Evolutionary conservation across 2,329 filamentous ascomycete species (phyloP), one percentile per base, ranked within the genome.

Genomic region (Chaetomium strumarium): DNA sequence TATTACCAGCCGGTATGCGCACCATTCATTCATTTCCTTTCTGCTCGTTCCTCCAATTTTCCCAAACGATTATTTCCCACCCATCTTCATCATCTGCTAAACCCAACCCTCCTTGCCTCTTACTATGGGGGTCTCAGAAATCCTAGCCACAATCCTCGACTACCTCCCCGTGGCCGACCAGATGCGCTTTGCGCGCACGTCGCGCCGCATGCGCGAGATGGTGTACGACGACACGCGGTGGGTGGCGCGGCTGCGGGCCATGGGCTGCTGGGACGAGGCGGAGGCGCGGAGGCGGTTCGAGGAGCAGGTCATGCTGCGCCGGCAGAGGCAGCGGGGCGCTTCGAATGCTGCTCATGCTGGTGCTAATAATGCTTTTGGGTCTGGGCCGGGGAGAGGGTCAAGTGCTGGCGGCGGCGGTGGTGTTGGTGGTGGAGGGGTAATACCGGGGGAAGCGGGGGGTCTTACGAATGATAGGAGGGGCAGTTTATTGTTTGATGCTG

Each of bases 181-280:
- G 63, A 80, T 97, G 67, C 83, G 84, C 60, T 92, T 90, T 66
- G 92, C 93, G 41, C 84, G 86, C 58, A 84, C 88, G 20, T 96
- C 90, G 53, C 86, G 82, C 65, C 87, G 89, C 55, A 82, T 97
- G 78, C 86, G 87, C 66, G 93, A 99, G 71, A 99, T 99, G 91
- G 91, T 96, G 3, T 99, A 97, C 70, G 93, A 99, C 68, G 93
- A 99, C 69, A 89, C 90, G 46, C 81, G 92, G 73, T 99, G 93
- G 93, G 87, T 97, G 37, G 83, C 88, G 58, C 81, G 88, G 58
- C 71, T 99, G 50, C 87, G 87, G 66, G 84, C 79, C 53, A 96
- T 99, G 84, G 88, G 86, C 2, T 86, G 88, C 60, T 99, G 93
- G 93, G 86, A 95, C 64, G 93, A 99, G 66, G 69, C 75, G 3